Conservation (phyloP, 2,329 filamentous ascomycete species). For the Pseudomassariella vexata region DNA sequence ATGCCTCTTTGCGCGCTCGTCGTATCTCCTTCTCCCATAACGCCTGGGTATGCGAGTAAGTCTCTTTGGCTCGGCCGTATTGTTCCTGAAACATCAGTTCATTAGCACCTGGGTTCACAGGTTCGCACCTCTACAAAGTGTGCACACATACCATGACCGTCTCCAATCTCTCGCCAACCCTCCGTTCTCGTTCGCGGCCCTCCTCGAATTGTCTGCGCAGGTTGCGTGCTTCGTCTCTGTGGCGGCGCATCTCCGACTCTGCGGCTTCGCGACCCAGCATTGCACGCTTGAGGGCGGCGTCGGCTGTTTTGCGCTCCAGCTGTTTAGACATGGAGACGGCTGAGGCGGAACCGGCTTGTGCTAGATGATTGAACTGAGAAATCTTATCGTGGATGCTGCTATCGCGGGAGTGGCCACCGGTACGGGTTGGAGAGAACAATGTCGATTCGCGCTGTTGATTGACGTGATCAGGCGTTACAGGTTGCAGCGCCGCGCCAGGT, state of each 20-base stretch:
- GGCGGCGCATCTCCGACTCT: constrained; percentile 59
- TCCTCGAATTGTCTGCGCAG: constrained; percentile 58
- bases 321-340: constrained; percentile 40
- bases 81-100: constrained; percentile 48
- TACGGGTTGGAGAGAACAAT: constrained; percentile 12
- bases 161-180: constrained; percentile 61
- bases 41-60: constrained; percentile 58
- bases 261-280: constrained; percentile 66
- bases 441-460: constrained; percentile 21
- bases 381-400: constrained; percentile 28
- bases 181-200: constrained; percentile 58
- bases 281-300: constrained; percentile 60
- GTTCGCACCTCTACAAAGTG: no score
- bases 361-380: constrained; percentile 25
- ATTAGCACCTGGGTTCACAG: no score
- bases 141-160: constrained; percentile 56
- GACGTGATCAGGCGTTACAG: constrained; percentile 21
- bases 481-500: constrained; percentile 19
- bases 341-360: constrained; percentile 10
- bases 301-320: constrained; percentile 58
- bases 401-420: constrained; percentile 16
- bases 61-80: constrained; percentile 64
- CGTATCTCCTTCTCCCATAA: constrained; percentile 72
- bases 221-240: constrained; percentile 53
- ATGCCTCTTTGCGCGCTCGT: constrained; percentile 63